phyloP scores from a whole-genome alignment of 2,329 filamentous ascomycete genomes.

The Fusarium cicatricum region DNA sequence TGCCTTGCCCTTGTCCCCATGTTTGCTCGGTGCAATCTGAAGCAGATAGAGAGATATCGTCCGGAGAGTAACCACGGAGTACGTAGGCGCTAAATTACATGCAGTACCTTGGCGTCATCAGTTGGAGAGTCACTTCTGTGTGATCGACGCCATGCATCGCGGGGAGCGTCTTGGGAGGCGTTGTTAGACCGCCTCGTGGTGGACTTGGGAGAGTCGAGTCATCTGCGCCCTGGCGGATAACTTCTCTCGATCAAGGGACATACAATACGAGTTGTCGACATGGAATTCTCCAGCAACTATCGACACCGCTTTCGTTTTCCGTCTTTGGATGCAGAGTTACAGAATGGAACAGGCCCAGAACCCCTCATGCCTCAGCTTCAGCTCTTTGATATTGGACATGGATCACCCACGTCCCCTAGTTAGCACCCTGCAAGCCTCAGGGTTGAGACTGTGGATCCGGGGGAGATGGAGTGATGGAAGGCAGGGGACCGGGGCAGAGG shows the following conservation, averaged over 20 bases:
- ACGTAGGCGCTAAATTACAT: no score
- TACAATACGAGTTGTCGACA: slow-evolving; percentile 2
- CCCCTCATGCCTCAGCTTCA: no score
- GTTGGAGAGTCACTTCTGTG: slow-evolving; percentile 12
- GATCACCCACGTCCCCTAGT: slow-evolving; percentile 4
- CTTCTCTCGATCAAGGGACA: background rate
- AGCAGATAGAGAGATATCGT: slow-evolving; percentile 3
- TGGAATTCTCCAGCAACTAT: background rate
- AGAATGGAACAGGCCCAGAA: background rate
- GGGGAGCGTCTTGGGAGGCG: slow-evolving; percentile 18
- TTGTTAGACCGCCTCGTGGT: slow-evolving; percentile 1
- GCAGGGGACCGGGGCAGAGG: slow-evolving; percentile 9
- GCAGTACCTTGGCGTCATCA: slow-evolving; percentile 9
- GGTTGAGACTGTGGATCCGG: slow-evolving; percentile 6
- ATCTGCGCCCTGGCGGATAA: background rate
- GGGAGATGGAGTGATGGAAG: slow-evolving; percentile 13
- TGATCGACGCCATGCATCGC: slow-evolving; percentile 31
- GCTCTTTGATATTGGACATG: slow-evolving; percentile 2
- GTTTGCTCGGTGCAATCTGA: background rate
- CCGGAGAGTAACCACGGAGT: no score
- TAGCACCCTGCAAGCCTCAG: background rate
- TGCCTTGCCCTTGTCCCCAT: slow-evolving; percentile 5
- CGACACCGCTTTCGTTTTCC: slow-evolving; percentile 1
- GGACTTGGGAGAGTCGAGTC: no score
- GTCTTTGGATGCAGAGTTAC: background rate